These are phyloP conservation scores for Brassica juncea DNA, from an alignment of 345 rosid genomes.

Conservation along the genomic window DNA sequence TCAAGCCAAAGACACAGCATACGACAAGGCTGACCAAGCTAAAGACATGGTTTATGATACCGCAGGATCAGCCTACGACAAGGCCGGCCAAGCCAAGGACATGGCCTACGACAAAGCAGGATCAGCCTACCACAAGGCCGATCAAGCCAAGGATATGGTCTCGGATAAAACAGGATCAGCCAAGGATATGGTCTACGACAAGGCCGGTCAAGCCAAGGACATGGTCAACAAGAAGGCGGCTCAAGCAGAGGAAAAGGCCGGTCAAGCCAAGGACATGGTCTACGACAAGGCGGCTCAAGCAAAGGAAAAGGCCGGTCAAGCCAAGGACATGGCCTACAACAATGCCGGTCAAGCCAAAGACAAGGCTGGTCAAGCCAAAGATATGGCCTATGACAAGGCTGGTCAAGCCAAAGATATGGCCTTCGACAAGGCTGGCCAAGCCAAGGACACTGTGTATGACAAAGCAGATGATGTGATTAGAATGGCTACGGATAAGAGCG, in stretches of 20 bases:
- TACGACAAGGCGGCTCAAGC: conserved; percentile 1
- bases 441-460: background rate
- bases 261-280: conserved; percentile 2
- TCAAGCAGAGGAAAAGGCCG: conserved; percentile 30
- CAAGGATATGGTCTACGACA: conserved; percentile 6
- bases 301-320: conserved; percentile 5
- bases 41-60: background rate
- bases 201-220: background rate
- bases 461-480: conserved; percentile 22
- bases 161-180: background rate
- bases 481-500: conserved; percentile 25
- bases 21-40: background rate
- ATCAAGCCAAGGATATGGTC: conserved; percentile 31
- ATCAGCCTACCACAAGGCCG: background rate
- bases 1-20: conserved; percentile 27
- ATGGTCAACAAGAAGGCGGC: conserved; percentile 3
- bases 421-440: conserved; percentile 15
- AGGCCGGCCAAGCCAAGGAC: conserved; percentile 29
- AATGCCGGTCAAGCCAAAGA: conserved; percentile 14
- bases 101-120: conserved; percentile 20
- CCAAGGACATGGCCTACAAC: conserved; percentile 20
- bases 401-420: conserved; percentile 12
- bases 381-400: background rate
- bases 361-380: conserved; percentile 2
- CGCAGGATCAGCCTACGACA: conserved; percentile 21